Evolutionary conservation across 108 stramenopile species (phyloP).

Genomic region (Nitzschia putrida): DNA sequence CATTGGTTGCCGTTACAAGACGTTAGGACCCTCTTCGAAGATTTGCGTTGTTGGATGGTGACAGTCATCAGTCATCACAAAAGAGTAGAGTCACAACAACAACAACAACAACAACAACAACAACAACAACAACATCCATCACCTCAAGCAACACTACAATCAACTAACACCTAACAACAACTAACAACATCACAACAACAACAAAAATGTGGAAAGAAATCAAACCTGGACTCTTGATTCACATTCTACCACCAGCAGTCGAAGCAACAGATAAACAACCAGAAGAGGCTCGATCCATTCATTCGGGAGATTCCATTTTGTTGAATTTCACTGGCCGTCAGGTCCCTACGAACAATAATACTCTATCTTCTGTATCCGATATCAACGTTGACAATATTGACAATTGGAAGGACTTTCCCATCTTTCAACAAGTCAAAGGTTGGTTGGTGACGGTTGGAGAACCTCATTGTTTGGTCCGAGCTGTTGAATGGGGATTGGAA

Average conservation of each 20-base stretch:
- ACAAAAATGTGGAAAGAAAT: constrained; percentile 4
- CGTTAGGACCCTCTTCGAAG: too few species aligned
- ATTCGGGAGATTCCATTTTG: constrained; percentile 41
- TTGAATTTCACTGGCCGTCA: constrained; percentile 37
- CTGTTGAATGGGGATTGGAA: constrained; percentile 35
- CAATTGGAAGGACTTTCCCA: background rate
- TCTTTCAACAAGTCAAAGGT: constrained; percentile 37
- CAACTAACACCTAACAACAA: background rate
- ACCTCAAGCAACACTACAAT: background rate
- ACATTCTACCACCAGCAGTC: too few species aligned
- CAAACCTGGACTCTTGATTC: background rate
- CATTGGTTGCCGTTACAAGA: too few species aligned
- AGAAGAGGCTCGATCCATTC: constrained; percentile 8
- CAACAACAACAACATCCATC: too few species aligned
- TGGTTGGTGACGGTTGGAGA: constrained; percentile 54
- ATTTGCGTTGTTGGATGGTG: too few species aligned
- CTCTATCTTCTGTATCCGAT: constrained; percentile 1
- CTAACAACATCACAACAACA: background rate
- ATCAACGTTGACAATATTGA: background rate
- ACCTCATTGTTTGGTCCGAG: constrained; percentile 42
- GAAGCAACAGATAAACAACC: background rate
- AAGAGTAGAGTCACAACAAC: too few species aligned
- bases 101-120: too few species aligned
- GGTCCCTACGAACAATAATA: constrained; percentile 4
- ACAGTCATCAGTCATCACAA: too few species aligned